These are phyloP conservation scores for Pseudogymnoascus sp. DNA, from an alignment of 2,329 filamentous ascomycete genomes.

Conservation along the genomic window DNA sequence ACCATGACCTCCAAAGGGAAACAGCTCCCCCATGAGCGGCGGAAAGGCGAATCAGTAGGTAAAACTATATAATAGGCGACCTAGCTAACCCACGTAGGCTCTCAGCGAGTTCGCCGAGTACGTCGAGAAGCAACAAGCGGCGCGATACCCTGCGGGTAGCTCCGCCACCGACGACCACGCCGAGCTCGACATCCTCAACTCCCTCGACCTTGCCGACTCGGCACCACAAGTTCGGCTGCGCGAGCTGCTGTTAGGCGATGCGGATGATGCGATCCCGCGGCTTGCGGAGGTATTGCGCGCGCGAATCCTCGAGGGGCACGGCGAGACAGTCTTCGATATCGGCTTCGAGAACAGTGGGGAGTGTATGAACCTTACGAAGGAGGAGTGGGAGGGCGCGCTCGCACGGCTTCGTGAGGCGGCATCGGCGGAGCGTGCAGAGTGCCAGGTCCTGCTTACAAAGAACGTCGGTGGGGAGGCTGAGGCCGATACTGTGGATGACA, in stretches of 20 bases:
- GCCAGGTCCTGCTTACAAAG: slow-evolving; percentile 76
- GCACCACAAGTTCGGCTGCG: slow-evolving; percentile 61
- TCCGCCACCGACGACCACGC: slow-evolving; percentile 58
- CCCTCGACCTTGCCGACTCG: slow-evolving; percentile 62
- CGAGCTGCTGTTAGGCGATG: slow-evolving; percentile 60
- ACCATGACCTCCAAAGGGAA: slow-evolving; percentile 33
- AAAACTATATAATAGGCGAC: not conserved
- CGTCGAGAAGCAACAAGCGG: slow-evolving; percentile 84
- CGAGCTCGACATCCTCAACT: slow-evolving; percentile 85
- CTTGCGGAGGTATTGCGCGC: slow-evolving; percentile 58
- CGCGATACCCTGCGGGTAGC: slow-evolving; percentile 46
- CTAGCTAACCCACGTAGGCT: slow-evolving; percentile 39
- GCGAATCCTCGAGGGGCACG: slow-evolving; percentile 72
- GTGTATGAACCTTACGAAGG: slow-evolving; percentile 64
- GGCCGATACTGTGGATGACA: slow-evolving; percentile 53
- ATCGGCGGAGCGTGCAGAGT: slow-evolving; percentile 60
- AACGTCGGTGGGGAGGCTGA: slow-evolving; percentile 77
- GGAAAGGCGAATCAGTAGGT: slow-evolving; percentile 76
- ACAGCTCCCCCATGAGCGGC: slow-evolving; percentile 66
- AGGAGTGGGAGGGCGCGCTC: slow-evolving; percentile 69
- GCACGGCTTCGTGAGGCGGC: slow-evolving; percentile 58
- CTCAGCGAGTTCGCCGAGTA: slow-evolving; percentile 97
- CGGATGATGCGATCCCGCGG: slow-evolving; percentile 52
- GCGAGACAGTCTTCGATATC: slow-evolving; percentile 85
- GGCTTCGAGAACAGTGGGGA: slow-evolving; percentile 87